phyloP scores from a whole-genome alignment of 1,139 yeast genomes.

The Candida labiduridarum region DNA sequence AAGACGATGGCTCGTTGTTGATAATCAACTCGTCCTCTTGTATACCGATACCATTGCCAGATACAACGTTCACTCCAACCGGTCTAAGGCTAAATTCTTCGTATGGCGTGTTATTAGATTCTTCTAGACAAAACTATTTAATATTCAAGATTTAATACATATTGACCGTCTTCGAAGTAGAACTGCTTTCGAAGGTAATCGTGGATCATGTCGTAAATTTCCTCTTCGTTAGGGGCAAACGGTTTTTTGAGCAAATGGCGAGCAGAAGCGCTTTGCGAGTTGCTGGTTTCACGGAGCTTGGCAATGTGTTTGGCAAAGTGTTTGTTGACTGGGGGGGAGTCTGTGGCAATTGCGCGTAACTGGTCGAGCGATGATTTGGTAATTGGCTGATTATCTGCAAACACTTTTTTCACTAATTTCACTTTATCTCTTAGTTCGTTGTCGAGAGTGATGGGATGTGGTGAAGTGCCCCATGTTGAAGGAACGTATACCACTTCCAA shows the following conservation, averaged over 20 bases:
- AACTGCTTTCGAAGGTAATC: conserved; percentile 37
- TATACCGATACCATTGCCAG: conserved; percentile 10
- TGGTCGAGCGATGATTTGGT: conserved; percentile 18
- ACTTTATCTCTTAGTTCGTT: conserved; percentile 27
- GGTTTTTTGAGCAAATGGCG: conserved; percentile 26
- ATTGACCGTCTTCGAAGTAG: conserved; percentile 24
- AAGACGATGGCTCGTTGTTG: conserved; percentile 7
- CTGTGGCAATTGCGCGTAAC: conserved; percentile 20
- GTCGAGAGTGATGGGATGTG: conserved; percentile 31
- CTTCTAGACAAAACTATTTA: conserved; percentile 38
- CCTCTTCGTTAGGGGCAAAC: conserved; percentile 35
- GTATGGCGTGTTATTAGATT: conserved; percentile 44
- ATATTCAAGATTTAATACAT: conserved; percentile 31
- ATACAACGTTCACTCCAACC: conserved; percentile 10
- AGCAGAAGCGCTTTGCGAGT: conserved; percentile 17
- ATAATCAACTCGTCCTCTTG: conserved; percentile 11
- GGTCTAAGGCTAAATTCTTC: conserved; percentile 10
- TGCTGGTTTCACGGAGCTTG: conserved; percentile 17
- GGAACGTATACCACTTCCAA: conserved; percentile 40
- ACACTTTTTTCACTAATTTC: conserved; percentile 23
- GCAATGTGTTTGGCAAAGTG: conserved; percentile 32
- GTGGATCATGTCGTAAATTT: conserved; percentile 30
- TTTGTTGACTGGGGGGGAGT: conserved; percentile 22
- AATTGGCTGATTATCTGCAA: conserved; percentile 28
- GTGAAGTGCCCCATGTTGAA: conserved; percentile 35